These are phyloP conservation scores for Kurtzmaniella quercitrusa DNA, from an alignment of 1,139 yeast species.

Conservation along the genomic window DNA sequence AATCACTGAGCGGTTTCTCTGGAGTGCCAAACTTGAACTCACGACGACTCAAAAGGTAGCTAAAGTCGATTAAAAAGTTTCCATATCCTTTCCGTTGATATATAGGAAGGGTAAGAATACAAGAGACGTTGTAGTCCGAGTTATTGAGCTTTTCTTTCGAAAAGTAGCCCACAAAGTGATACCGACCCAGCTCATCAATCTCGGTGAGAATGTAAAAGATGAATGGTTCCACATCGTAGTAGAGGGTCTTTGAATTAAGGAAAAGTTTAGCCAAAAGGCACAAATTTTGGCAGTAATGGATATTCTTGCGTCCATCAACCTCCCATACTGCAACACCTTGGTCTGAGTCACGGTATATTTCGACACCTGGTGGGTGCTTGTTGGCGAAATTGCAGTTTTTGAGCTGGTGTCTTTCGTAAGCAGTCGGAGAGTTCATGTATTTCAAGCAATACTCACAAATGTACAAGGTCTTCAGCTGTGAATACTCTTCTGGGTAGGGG, in stretches of 20 bases:
- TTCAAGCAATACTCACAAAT: slow-evolving; percentile 85
- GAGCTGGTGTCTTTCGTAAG: slow-evolving; percentile 62
- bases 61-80: slow-evolving; percentile 79
- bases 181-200: slow-evolving; percentile 49
- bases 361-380: slow-evolving; percentile 84
- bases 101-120: slow-evolving; percentile 85
- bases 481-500: slow-evolving; percentile 88
- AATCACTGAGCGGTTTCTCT: slow-evolving; percentile 85
- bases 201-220: slow-evolving; percentile 82
- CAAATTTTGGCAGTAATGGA: slow-evolving; percentile 79
- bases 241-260: slow-evolving; percentile 83
- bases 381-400: slow-evolving; percentile 58
- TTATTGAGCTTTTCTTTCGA: slow-evolving; percentile 80
- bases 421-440: slow-evolving; percentile 70
- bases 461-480: slow-evolving; percentile 56
- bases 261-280: slow-evolving; percentile 87
- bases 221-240: slow-evolving; percentile 94
- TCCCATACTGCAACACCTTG: slow-evolving; percentile 73
- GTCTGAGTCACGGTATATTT: slow-evolving; percentile 64
- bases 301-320: slow-evolving; percentile 84
- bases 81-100: slow-evolving; percentile 91
- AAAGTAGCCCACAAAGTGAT: slow-evolving; percentile 89
- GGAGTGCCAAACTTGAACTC: slow-evolving; percentile 89
- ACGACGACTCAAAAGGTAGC: slow-evolving; percentile 69
- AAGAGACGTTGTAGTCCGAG: slow-evolving; percentile 78